phyloP scores from a whole-genome alignment of 495 filamentous ascomycete species.

The Delitschia confertaspora region DNA sequence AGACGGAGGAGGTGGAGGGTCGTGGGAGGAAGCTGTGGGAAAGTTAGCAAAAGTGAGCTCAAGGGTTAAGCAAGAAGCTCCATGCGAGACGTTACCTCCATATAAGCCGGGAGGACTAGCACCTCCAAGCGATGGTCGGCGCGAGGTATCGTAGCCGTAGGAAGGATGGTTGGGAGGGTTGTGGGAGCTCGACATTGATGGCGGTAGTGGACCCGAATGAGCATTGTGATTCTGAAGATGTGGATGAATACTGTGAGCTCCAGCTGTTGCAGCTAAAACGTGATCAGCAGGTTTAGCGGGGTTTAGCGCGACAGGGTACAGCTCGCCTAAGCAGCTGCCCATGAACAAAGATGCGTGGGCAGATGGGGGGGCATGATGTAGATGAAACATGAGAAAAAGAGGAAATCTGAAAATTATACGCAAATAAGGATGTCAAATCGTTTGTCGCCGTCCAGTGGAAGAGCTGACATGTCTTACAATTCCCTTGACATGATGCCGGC shows the following conservation, averaged over 20 bases:
- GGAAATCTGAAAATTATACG: no score
- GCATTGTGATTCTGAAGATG: slow-evolving; percentile 24
- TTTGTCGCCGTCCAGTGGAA: no score
- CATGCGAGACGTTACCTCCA: slow-evolving; percentile 25
- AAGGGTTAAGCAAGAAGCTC: neutral
- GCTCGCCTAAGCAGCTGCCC: slow-evolving; percentile 27
- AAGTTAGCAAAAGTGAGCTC: slow-evolving; percentile 12
- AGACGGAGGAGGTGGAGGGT: slow-evolving; percentile 38
- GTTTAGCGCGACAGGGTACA: slow-evolving; percentile 17
- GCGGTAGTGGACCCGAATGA: slow-evolving; percentile 28
- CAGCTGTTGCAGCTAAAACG: slow-evolving; percentile 12
- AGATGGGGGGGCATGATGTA: neutral
- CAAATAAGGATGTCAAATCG: no score
- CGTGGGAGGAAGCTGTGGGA: slow-evolving; percentile 22
- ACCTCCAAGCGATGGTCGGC: slow-evolving; percentile 32
- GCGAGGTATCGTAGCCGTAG: slow-evolving; percentile 29
- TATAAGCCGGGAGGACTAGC: slow-evolving; percentile 29
- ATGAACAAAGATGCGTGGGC: slow-evolving; percentile 6
- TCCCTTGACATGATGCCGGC: no score
- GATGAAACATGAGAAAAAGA: neutral
- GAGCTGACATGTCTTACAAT: no score
- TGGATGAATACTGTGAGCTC: slow-evolving; percentile 10
- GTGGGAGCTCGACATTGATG: slow-evolving; percentile 23
- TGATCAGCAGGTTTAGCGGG: slow-evolving; percentile 12
- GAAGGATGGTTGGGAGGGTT: slow-evolving; percentile 22